Conservation (phyloP, 768 basidiomycete genomes). For the Fomitopsis pulvina region DNA sequence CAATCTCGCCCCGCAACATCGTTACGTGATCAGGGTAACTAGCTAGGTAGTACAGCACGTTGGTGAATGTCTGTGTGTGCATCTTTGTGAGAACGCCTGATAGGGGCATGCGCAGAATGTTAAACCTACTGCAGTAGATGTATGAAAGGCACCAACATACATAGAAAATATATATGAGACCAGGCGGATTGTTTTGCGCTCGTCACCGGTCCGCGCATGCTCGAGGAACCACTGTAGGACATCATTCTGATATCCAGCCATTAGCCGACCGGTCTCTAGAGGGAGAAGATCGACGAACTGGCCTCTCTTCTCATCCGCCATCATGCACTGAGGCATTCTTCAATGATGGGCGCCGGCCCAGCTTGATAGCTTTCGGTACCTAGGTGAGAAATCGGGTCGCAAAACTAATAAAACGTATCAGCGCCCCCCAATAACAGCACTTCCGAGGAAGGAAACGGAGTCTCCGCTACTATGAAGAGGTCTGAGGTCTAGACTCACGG, state of each 20-base stretch:
- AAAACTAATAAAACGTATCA: no score
- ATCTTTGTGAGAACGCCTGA: conserved; percentile 24
- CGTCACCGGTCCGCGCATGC: conserved; percentile 14
- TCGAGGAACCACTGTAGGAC: conserved; percentile 28
- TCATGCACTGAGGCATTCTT: no score
- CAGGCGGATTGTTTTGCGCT: conserved; percentile 15
- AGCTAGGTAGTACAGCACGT: conserved; percentile 30
- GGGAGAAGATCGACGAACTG: no score
- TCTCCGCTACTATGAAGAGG: no score
- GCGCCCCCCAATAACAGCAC: no score
- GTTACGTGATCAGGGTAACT: conserved; percentile 27
- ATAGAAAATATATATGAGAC: conserved; percentile 16
- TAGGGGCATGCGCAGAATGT: background rate
- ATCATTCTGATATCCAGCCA: conserved; percentile 27
- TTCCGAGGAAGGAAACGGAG: no score
- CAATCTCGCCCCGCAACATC: conserved; percentile 38
- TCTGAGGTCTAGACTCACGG: no score
- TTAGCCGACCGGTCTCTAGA: no score
- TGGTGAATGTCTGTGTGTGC: conserved; percentile 22
- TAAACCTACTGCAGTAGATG: conserved; percentile 20
- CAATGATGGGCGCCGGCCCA: no score
- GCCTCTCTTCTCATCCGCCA: no score
- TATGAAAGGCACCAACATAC: conserved; percentile 31
- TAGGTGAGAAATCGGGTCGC: no score
- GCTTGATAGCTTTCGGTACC: no score